phyloP scores from a whole-genome alignment of 2,329 filamentous ascomycete species.

The Rhytidhysteron rufulum region DNA sequence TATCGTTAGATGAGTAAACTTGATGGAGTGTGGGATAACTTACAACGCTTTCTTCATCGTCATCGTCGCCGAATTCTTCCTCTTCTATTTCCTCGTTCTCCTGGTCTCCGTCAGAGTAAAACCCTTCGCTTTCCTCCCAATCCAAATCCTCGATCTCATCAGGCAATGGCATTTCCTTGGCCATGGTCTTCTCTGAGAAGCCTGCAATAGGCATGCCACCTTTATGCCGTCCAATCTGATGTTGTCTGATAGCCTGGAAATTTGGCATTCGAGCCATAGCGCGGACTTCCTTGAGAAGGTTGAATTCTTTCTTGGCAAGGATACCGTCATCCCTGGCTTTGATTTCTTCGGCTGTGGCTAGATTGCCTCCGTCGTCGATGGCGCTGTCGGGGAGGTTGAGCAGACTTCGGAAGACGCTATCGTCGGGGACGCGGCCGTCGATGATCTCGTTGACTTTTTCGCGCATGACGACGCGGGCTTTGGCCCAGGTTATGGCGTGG shows the following conservation, averaged over 20 bases:
- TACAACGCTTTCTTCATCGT: neutral
- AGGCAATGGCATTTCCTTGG: neutral
- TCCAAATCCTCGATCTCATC: conserved; percentile 1
- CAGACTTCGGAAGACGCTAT: conserved; percentile 35
- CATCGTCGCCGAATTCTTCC: neutral
- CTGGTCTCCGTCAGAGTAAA: neutral
- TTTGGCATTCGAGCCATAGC: neutral
- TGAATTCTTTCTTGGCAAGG: neutral
- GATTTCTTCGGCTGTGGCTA: neutral
- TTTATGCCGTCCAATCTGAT: neutral
- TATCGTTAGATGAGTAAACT: too few relatives aligned
- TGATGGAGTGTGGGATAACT: too few relatives aligned
- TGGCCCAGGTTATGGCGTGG: conserved; percentile 73
- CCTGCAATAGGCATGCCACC: neutral
- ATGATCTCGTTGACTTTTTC: conserved; percentile 69
- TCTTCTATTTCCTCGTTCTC: too few relatives aligned
- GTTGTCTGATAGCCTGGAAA: neutral
- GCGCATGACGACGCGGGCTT: conserved; percentile 83
- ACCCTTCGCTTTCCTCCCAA: conserved; percentile 1
- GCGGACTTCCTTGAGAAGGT: neutral
- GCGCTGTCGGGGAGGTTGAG: conserved; percentile 35
- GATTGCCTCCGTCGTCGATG: neutral
- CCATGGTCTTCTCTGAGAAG: neutral
- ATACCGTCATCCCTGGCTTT: neutral
- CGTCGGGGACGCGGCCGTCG: conserved; percentile 27